Percentiles rank a stretch among this genome's conserved stretches.
Conservation (phyloP, 495 filamentous ascomycete species). For the Neurospora sublineolata region DNA sequence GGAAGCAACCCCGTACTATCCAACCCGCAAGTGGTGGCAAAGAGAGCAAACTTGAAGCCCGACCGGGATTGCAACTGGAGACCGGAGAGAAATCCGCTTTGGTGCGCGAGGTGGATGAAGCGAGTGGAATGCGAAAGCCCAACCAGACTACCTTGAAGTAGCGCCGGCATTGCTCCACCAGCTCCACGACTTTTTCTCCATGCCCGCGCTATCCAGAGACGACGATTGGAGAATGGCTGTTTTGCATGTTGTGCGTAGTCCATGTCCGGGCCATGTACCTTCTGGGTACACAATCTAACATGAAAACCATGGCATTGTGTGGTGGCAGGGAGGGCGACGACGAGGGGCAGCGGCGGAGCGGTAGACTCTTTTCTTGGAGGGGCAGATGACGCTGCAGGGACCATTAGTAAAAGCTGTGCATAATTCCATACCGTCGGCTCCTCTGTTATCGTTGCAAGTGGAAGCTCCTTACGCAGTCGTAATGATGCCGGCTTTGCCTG, state of each 20-base stretch:
- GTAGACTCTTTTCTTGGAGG: background rate
- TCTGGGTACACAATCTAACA: background rate
- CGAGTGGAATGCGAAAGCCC: background rate
- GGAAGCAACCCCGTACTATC: background rate
- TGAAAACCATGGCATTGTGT: background rate
- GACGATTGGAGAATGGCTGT: background rate
- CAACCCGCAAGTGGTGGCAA: background rate
- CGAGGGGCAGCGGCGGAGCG: background rate
- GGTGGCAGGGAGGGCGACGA: background rate
- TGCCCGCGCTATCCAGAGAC: background rate
- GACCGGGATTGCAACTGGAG: background rate
- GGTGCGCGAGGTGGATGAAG: background rate
- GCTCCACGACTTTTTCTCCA: background rate
- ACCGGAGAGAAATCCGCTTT: background rate
- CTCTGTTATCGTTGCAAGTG: background rate
- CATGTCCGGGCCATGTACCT: background rate
- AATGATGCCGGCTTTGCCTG: background rate
- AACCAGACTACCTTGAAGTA: background rate
- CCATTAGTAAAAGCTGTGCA: background rate
- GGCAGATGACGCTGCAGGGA: background rate
- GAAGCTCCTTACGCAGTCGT: background rate
- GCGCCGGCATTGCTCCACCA: background rate
- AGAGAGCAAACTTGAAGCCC: background rate
- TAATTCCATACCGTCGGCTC: background rate
- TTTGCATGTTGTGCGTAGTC: background rate